Evolutionary conservation across 164 flowering plant species (phyloP).

Genomic region (Brasenia schreberi): DNA sequence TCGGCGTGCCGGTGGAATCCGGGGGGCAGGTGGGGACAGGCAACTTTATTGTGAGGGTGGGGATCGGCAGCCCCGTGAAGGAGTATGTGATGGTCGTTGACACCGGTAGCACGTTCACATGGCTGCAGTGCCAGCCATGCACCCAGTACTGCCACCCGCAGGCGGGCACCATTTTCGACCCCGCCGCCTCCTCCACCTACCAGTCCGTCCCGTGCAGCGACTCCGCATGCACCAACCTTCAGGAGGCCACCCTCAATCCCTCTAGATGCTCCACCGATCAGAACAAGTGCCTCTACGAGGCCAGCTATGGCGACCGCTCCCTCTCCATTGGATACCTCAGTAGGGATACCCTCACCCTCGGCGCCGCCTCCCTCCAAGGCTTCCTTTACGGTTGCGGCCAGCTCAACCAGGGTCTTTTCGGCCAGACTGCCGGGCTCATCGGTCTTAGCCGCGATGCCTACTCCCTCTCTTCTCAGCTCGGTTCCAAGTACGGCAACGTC

Average conservation of each 20-base stretch:
- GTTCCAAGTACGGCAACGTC: conserved; percentile 18
- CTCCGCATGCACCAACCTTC: conserved; percentile 17
- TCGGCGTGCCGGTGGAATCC: conserved; percentile 16
- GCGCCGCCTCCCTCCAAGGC: conserved; percentile 6
- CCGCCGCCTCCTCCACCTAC: conserved; percentile 22
- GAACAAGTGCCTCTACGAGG: conserved; percentile 19
- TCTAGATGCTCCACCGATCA: conserved; percentile 12
- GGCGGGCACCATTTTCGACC: conserved; percentile 21
- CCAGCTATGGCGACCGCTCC: conserved; percentile 38
- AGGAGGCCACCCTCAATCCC: conserved; percentile 27
- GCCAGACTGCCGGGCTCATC: conserved; percentile 28
- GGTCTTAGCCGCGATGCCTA: conserved; percentile 34
- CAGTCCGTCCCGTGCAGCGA: conserved; percentile 14
- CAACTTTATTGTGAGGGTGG: conserved; percentile 27
- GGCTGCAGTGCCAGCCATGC: conserved; percentile 52
- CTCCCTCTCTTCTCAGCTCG: conserved; percentile 26
- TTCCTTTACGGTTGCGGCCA: conserved; percentile 43
- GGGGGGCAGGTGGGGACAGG: conserved; percentile 25
- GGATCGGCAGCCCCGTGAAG: conserved; percentile 31
- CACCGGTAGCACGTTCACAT: conserved; percentile 40
- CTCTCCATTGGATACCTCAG: conserved; percentile 28
- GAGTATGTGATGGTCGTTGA: conserved; percentile 22
- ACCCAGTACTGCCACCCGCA: conserved; percentile 23
- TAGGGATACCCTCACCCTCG: conserved; percentile 21
- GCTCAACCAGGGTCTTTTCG: conserved; percentile 38